Conservation (phyloP, 1,139 yeast genomes). For the Blastobotrys niveus region DNA sequence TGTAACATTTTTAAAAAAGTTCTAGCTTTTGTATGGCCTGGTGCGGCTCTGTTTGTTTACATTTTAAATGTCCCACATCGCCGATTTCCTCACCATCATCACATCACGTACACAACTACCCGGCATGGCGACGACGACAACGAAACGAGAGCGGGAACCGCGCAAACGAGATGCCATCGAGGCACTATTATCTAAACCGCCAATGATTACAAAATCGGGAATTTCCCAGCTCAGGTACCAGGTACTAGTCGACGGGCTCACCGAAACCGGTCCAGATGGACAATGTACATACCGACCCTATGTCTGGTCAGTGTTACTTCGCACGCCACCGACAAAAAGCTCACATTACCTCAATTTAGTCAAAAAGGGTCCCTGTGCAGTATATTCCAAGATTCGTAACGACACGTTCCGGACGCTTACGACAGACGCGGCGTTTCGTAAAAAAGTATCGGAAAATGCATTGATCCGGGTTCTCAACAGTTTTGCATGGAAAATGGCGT, state of each 20-base stretch:
- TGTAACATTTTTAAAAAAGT: too few relatives aligned
- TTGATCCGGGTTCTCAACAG: constrained; percentile 66
- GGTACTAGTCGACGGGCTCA: constrained; percentile 73
- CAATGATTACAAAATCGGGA: constrained; percentile 61
- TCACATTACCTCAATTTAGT: constrained; percentile 52
- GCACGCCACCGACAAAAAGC: constrained; percentile 55
- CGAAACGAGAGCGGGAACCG: too few relatives aligned
- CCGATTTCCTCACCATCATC: too few relatives aligned
- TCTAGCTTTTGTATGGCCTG: too few relatives aligned
- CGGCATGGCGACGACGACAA: background rate
- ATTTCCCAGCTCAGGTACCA: constrained; percentile 73
- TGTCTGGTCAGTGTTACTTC: constrained; percentile 75
- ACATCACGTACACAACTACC: background rate
- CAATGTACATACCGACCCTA: constrained; percentile 64
- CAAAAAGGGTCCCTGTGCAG: constrained; percentile 49
- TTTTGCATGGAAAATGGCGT: constrained; percentile 51
- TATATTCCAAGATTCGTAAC: constrained; percentile 68
- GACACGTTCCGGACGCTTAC: constrained; percentile 85
- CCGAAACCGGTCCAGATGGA: constrained; percentile 40
- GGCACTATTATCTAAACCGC: constrained; percentile 55
- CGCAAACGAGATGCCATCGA: constrained; percentile 58
- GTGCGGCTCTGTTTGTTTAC: too few relatives aligned
- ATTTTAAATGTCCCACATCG: too few relatives aligned
- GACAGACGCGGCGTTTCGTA: constrained; percentile 63
- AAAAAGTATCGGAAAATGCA: constrained; percentile 61